phyloP scores from a whole-genome alignment of 768 basidiomycete genomes.

The Collybia nuda region DNA sequence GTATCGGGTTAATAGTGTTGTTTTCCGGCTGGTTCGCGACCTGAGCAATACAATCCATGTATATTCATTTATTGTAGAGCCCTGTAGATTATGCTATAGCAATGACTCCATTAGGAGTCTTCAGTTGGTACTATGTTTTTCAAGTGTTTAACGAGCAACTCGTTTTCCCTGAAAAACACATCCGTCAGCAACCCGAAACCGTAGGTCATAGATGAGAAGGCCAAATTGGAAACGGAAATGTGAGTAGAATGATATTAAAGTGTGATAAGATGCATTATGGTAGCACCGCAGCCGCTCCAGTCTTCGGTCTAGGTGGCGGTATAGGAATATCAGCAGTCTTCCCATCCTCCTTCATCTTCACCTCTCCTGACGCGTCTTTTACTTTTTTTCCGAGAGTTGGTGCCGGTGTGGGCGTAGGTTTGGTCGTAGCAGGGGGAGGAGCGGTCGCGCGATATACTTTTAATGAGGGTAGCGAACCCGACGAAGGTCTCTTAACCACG shows the following conservation, averaged over 20 bases:
- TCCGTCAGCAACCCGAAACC: too few species aligned
- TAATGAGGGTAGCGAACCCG: slow-evolving; percentile 22
- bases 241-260: background rate
- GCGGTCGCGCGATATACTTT: slow-evolving; percentile 13
- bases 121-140: slow-evolving; percentile 1
- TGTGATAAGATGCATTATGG: slow-evolving; percentile 12
- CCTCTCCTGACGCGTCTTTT: slow-evolving; percentile 4
- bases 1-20: slow-evolving; percentile 63
- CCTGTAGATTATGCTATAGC: too few species aligned
- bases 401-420: background rate
- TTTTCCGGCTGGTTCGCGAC: slow-evolving; percentile 46
- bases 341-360: slow-evolving; percentile 8
- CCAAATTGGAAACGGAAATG: background rate
- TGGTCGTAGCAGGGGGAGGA: background rate
- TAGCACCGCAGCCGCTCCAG: slow-evolving; percentile 23
- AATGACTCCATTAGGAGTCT: too few species aligned
- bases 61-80: slow-evolving; percentile 1
- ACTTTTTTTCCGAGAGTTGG: slow-evolving; percentile 1
- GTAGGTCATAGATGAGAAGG: too few species aligned
- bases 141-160: background rate
- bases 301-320: slow-evolving; percentile 11
- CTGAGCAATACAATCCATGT: slow-evolving; percentile 10
- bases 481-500: slow-evolving; percentile 18
- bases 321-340: slow-evolving; percentile 12
- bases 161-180: too few species aligned